Evolutionary conservation across 2,329 filamentous ascomycete genomes (phyloP).

Genomic region (Aureobasidium zeae): DNA sequence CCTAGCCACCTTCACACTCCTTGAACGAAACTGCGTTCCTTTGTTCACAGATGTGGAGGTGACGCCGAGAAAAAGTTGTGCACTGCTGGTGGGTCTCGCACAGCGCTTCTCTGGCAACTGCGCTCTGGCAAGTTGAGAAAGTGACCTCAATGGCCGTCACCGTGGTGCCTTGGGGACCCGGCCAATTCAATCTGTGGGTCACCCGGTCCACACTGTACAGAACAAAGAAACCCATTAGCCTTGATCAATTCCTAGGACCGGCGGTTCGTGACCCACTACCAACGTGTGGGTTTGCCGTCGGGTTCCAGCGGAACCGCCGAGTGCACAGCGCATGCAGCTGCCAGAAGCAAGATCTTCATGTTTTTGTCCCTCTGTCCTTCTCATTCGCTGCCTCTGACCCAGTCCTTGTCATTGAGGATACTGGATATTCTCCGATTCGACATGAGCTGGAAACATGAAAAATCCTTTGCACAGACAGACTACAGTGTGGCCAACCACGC

Average conservation of each 20-base stretch:
- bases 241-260: neutral
- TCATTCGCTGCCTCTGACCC: slow-evolving; percentile 12
- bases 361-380: slow-evolving; percentile 3
- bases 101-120: neutral
- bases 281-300: slow-evolving; percentile 7
- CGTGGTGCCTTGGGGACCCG: neutral
- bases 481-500: neutral
- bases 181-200: slow-evolving; percentile 3
- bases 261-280: slow-evolving; percentile 14
- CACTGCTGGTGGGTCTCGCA: neutral
- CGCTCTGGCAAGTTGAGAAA: neutral
- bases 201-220: neutral
- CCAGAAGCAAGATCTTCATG: slow-evolving; percentile 6
- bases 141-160: neutral
- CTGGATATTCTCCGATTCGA: slow-evolving; percentile 12
- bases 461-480: slow-evolving; percentile 3
- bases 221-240: neutral
- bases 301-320: slow-evolving; percentile 9
- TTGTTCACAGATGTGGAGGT: slow-evolving; percentile 4
- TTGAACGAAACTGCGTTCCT: too few species aligned
- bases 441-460: neutral
- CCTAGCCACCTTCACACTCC: too few species aligned
- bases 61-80: slow-evolving; percentile 7
- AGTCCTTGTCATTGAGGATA: slow-evolving; percentile 3
- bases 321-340: slow-evolving; percentile 8